phyloP scores from a whole-genome alignment of 768 basidiomycete species.

The Russula sp. region DNA sequence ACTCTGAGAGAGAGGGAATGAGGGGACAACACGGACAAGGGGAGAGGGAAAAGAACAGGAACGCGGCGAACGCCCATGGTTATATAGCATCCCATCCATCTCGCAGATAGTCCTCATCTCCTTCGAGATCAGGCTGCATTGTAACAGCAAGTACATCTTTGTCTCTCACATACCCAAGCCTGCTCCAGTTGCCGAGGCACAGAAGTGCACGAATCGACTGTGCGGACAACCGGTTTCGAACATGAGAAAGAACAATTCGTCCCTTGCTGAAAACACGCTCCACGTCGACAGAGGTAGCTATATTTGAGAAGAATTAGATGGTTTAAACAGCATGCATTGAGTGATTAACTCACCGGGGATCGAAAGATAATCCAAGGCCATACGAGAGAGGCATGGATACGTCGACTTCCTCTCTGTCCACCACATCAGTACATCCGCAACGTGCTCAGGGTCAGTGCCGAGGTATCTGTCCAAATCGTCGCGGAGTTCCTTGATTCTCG shows the following conservation, averaged over 20 bases:
- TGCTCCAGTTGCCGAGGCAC: constrained; percentile 40
- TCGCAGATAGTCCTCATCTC: too few relatives aligned
- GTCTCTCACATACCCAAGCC: constrained; percentile 34
- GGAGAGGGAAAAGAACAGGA: too few relatives aligned
- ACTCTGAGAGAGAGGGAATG: too few relatives aligned
- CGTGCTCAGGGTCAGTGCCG: not conserved
- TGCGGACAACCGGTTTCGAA: constrained; percentile 13
- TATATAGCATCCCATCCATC: too few relatives aligned
- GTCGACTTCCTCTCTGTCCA: not conserved
- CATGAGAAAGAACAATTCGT: constrained; percentile 19
- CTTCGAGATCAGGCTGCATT: too few relatives aligned
- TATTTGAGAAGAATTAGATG: too few relatives aligned
- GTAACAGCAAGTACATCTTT: not conserved
- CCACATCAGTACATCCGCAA: not conserved
- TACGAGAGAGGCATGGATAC: not conserved
- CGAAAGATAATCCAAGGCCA: constrained; percentile 23
- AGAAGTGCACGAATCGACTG: constrained; percentile 34
- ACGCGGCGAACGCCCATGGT: too few relatives aligned
- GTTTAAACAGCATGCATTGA: too few relatives aligned
- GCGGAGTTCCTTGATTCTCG: not conserved
- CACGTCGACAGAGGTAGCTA: constrained; percentile 27
- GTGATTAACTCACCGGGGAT: constrained; percentile 37
- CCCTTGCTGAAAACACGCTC: constrained; percentile 25
- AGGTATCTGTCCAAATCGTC: not conserved
- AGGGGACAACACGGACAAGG: too few relatives aligned